phyloP scores from a whole-genome alignment of 2,329 filamentous ascomycete species.

The Aspergillus sp. region DNA sequence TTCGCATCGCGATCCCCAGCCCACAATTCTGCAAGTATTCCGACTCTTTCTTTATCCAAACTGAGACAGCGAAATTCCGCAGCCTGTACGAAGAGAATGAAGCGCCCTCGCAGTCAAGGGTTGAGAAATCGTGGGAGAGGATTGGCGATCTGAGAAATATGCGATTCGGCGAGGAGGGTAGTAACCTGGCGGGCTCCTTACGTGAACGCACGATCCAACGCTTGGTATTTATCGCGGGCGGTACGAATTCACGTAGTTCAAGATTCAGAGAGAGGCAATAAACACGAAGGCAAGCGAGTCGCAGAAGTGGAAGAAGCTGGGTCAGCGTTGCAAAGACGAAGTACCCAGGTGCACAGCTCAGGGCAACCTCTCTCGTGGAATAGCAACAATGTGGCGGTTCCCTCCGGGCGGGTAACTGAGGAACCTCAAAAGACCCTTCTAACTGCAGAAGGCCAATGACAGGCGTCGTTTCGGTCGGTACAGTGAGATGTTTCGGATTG shows the following conservation, averaged over 20 bases:
- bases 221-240: constrained; percentile 13
- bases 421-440: constrained; percentile 13
- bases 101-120: constrained; percentile 17
- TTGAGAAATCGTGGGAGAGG: constrained; percentile 7
- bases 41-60: neutral
- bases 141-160: constrained; percentile 14
- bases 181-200: constrained; percentile 28
- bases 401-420: constrained; percentile 22
- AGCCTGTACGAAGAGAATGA: constrained; percentile 7
- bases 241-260: constrained; percentile 9
- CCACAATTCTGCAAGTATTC: constrained; percentile 21
- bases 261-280: constrained; percentile 10
- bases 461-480: constrained; percentile 11
- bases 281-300: constrained; percentile 16
- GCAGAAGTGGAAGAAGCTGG: constrained; percentile 10
- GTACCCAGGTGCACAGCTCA: constrained; percentile 16
- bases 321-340: constrained; percentile 7
- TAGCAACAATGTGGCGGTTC: constrained; percentile 12
- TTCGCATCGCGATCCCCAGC: constrained; percentile 42
- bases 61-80: constrained; percentile 11
- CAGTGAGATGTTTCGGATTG: constrained; percentile 24
- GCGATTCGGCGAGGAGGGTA: constrained; percentile 22
- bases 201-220: constrained; percentile 24
- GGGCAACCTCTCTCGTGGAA: constrained; percentile 12
- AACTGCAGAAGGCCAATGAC: constrained; percentile 23